A percentile compares a stretch with the other conserved stretches of the same genome.
Evolutionary conservation across 2,329 filamentous ascomycete species (phyloP).

Genomic region (Botrytis byssoidea): DNA sequence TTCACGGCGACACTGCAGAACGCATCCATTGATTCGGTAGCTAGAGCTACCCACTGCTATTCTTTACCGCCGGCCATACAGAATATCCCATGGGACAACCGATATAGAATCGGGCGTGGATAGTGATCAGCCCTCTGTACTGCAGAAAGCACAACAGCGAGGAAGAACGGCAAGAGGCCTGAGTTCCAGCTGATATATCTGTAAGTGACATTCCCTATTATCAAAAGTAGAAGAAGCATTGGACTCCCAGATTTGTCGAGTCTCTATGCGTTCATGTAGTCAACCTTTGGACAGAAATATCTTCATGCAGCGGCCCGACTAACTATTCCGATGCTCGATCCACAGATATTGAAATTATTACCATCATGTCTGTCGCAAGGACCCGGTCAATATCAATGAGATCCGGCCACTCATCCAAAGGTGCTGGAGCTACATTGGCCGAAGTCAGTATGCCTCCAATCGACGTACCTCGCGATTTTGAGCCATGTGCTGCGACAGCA

Average conservation of each 20-base stretch:
- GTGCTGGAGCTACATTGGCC: slow-evolving; percentile 47
- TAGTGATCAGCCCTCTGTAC: slow-evolving; percentile 39
- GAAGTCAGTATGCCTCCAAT: slow-evolving; percentile 53
- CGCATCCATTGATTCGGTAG: slow-evolving; percentile 29
- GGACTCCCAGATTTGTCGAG: slow-evolving; percentile 26
- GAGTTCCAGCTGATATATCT: slow-evolving; percentile 25
- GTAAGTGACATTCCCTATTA: slow-evolving; percentile 32
- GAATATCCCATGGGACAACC: slow-evolving; percentile 38
- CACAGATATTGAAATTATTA: slow-evolving; percentile 32
- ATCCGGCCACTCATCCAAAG: slow-evolving; percentile 51
- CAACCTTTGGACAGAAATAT: slow-evolving; percentile 28
- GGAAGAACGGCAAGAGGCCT: slow-evolving; percentile 36
- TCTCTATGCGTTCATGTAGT: slow-evolving; percentile 29
- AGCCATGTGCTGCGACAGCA: slow-evolving; percentile 86
- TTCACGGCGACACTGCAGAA: slow-evolving; percentile 28
- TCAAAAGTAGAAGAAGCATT: slow-evolving; percentile 27
- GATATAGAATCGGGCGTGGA: slow-evolving; percentile 38
- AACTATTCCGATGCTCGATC: slow-evolving; percentile 29
- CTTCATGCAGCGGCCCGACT: slow-evolving; percentile 36
- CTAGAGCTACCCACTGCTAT: slow-evolving; percentile 6
- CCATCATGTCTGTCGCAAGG: slow-evolving; percentile 45
- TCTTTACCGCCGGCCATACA: slow-evolving; percentile 30
- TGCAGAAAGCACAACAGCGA: slow-evolving; percentile 36
- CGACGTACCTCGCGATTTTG: slow-evolving; percentile 60
- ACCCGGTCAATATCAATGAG: slow-evolving; percentile 60